Base-by-base conservation (phyloP, 495 filamentous ascomycete genomes). In the Lophium mytilinum region DNA sequence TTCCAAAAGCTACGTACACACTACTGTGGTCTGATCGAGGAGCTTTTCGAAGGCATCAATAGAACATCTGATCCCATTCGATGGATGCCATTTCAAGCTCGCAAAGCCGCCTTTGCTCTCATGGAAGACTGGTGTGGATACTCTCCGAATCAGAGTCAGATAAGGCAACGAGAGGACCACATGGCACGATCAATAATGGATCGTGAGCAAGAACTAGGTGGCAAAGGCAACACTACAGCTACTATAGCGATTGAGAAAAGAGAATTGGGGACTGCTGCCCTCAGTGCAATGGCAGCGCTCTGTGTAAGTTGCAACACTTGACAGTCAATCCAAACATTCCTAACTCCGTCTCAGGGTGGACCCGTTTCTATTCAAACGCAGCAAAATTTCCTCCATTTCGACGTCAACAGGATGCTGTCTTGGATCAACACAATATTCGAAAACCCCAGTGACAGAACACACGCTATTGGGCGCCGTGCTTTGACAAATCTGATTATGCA, bases 51-150 rank as follows among this genome's bases (percentile, higher is more conserved):
- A 60, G 88, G 88, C 11, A 86, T 95, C 57, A 95, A 93, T 64
- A 83, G 87, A 37, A 89, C 89, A 0, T 84, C 83, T 59, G 88
- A 96, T 61, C 85, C 90, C 4, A 83, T 87, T 1, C 80, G 88
- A 18, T 97, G 90, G 89, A 91, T 98, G 76, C 88, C 94, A 0
- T 98, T 98, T 60, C 93, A 96, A 67, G 86, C 90, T 0, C 77
- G 93, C 21, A 91, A 95, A 65, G 96, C 93, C 9, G 83, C 90
- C 6, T 98, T 97, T 66, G 84, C 91, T 5, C 72, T 97, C 35
- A 97, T 98, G 90, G 92, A 97, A 68, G 92, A 97, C 54, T 98
- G 93, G 93, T 97, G 94, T 72, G 93, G 94, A 0, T 94, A 93
- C 69, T 95, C 93, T 0, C 89, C 93, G 6, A 95, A 96, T 68